These are phyloP conservation scores for Brassica cretica DNA, from an alignment of 345 rosid species.

Conservation along the genomic window DNA sequence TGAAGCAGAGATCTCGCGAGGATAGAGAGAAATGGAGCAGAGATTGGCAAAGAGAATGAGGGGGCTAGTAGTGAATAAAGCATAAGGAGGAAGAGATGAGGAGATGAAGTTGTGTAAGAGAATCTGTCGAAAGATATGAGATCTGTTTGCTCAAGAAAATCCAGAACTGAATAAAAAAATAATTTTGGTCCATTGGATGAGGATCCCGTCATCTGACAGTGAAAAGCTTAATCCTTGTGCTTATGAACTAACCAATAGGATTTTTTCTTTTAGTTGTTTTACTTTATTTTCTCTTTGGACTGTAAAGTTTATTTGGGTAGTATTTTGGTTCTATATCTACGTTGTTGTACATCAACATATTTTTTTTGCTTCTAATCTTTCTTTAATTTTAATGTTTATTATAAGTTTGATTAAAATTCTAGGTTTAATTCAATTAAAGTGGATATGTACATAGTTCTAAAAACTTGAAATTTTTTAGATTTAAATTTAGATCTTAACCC, in stretches of 20 bases:
- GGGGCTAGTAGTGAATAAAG: background rate
- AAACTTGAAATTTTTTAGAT: no score
- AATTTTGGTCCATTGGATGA: background rate
- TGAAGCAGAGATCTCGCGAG: background rate
- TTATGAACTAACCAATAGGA: background rate
- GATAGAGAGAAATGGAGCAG: background rate
- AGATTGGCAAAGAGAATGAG: no score
- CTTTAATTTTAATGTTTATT: background rate
- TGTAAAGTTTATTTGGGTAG: background rate
- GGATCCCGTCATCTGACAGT: background rate
- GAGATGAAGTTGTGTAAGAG: background rate
- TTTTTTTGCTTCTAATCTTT: background rate
- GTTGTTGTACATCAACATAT: no score
- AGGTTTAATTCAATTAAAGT: no score
- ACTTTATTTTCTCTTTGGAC: background rate
- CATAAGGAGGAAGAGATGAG: background rate
- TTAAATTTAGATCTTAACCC: no score
- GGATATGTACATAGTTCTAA: no score
- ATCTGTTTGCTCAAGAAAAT: background rate
- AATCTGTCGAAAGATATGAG: background rate
- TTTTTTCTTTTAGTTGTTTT: background rate
- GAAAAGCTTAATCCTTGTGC: background rate
- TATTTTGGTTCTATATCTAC: no score
- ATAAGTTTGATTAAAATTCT: background rate
- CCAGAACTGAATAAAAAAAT: background rate